Conservation (phyloP, 73 alveolate genomes). For the Paramecium pentaurelia region DNA sequence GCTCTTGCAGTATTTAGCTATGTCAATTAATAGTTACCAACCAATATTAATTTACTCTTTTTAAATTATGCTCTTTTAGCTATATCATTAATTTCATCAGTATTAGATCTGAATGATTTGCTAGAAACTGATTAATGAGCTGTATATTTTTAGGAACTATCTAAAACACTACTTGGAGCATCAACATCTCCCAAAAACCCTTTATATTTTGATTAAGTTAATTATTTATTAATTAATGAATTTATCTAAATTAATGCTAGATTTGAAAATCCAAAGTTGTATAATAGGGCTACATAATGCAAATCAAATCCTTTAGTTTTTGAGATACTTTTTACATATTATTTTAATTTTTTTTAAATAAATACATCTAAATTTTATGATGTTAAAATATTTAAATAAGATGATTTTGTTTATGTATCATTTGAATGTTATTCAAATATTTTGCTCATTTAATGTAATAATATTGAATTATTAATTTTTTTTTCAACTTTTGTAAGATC, state of each 20-base stretch:
- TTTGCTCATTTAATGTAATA: not conserved
- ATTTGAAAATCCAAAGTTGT: not conserved
- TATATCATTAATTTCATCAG: not conserved
- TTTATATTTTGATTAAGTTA: not conserved
- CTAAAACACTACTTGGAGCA: not conserved
- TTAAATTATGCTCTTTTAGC: not conserved
- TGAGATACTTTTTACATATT: not conserved
- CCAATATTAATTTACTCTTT: not conserved
- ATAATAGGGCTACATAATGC: not conserved
- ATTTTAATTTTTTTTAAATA: not conserved
- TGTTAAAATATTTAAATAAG: not conserved
- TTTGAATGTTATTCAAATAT: not conserved
- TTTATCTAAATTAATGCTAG: not conserved
- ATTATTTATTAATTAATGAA: not conserved
- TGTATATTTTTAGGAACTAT: not conserved
- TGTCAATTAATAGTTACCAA: not conserved
- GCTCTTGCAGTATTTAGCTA: not conserved
- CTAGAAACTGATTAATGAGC: not conserved
- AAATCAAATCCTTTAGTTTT: not conserved
- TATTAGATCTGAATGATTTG: not conserved
- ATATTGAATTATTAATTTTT: not conserved
- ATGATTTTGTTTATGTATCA: not conserved
- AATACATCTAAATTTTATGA: not conserved
- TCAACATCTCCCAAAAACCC: not conserved
- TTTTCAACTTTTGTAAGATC: not conserved